Evolutionary conservation across 768 basidiomycete genomes (phyloP), one percentile per base, ranked within the genome.

Genomic region (Dacryopinax primogenitus): DNA sequence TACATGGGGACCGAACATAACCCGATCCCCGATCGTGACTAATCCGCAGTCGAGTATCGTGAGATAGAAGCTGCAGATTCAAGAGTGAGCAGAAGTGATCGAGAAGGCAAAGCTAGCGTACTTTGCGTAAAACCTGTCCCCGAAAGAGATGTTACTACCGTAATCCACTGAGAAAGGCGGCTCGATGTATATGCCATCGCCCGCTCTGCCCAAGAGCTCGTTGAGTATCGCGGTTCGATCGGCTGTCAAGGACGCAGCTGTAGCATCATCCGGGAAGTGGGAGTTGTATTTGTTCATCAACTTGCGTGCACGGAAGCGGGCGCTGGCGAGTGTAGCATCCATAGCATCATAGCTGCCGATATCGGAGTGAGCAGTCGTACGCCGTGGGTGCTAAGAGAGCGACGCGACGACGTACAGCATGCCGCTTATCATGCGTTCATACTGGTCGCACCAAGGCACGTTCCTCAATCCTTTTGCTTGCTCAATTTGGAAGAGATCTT

Each of bases 1-100:
- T 18, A 71, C 70, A 65, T 74, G 72, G 12, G 75, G 72, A 0
- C 75, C 76, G 37, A 74, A 65, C 61, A 76, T 69, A 0, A 73
- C 72, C 1, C 75, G 67, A 32, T 68, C 45, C 11, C 75, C 76
- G 36, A 76, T 70, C 3, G 64, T 70, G 62, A 75, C 72, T 69
- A 64, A 9, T 47, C 62, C 65, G 18, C 63, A 66, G 44, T 67
- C 66, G 41, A 68, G 64, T 4, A 36, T 45, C 61, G 67, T 64
- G 33, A 65, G 62, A 36, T 62, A 45, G 32, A 65, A 67, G 51
- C n/a, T 69, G 66, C 36, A 61, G 18, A 41, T 63, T 66, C 7
- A 51, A 30, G 33, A 51, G 35, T 32, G 64, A 44, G 34, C 67
- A 64, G 64, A 63, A 33, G 18, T 64, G 51, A 33, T 61, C 12